Percentiles rank a stretch among this genome's conserved stretches.
phyloP scores from a whole-genome alignment of 441 rosid species.

The Erodium trifolium region DNA sequence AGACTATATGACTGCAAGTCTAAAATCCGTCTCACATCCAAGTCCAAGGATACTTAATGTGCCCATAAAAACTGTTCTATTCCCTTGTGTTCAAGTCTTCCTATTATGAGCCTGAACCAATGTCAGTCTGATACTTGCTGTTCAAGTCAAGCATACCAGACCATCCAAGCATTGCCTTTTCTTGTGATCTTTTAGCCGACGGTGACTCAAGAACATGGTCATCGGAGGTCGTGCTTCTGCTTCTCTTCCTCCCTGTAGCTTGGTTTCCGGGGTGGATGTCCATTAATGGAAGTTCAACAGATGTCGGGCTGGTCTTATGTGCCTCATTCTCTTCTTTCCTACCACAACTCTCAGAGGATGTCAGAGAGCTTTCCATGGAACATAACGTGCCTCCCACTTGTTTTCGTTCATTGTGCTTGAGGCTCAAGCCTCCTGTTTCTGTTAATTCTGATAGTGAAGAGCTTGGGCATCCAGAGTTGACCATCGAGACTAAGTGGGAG shows the following conservation, averaged over 20 bases:
- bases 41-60: too few relatives aligned
- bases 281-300: constrained; percentile 41
- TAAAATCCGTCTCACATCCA: constrained; percentile 16
- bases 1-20: constrained; percentile 13
- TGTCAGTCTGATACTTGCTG: constrained; percentile 31
- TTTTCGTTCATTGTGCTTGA: constrained; percentile 30
- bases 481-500: constrained; percentile 61
- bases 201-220: constrained; percentile 31
- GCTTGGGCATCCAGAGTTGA: constrained; percentile 41
- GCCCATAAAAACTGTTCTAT: constrained; percentile 19
- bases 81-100: constrained; percentile 42
- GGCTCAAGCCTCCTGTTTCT: constrained; percentile 38
- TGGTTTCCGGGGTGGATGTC: constrained; percentile 39
- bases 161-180: too few relatives aligned
- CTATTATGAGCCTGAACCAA: too few relatives aligned
- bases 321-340: constrained; percentile 27
- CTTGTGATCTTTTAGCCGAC: constrained; percentile 26
- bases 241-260: constrained; percentile 43
- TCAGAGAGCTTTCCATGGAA: constrained; percentile 81
- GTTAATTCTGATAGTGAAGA: constrained; percentile 69
- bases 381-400: constrained; percentile 35
- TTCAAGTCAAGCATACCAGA: constrained; percentile 42
- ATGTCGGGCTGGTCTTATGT: too few relatives aligned
- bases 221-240: constrained; percentile 25
- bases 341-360: constrained; percentile 75